These are phyloP conservation scores for Annulohypoxylon maeteangense DNA, from an alignment of 495 filamentous ascomycete species.

Conservation along the genomic window DNA sequence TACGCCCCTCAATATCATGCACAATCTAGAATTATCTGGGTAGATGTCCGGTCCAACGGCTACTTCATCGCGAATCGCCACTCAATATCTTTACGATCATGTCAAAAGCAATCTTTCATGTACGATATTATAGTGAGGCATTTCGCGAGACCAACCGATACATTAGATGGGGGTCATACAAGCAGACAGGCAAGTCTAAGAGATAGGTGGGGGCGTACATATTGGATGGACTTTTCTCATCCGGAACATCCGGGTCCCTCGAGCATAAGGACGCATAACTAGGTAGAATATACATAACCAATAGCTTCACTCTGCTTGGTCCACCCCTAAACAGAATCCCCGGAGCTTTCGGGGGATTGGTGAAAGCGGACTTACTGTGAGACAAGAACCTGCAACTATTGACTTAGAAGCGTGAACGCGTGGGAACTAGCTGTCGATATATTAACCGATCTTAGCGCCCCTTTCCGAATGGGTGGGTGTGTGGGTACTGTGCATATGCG, in stretches of 20 bases:
- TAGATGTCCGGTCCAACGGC: neutral
- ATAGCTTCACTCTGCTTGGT: slow-evolving; percentile 9
- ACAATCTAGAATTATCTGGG: neutral
- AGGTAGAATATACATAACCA: neutral
- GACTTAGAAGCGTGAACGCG: neutral
- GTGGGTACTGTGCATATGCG: neutral
- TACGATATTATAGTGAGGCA: slow-evolving; percentile 16
- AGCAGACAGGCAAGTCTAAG: too few relatives aligned
- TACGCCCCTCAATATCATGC: neutral
- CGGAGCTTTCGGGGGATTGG: neutral
- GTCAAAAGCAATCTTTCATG: neutral
- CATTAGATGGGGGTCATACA: slow-evolving; percentile 8
- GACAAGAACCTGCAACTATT: neutral
- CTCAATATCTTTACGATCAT: neutral
- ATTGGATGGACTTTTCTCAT: neutral
- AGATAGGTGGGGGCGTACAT: neutral
- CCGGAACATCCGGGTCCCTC: slow-evolving; percentile 17
- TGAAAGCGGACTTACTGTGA: neutral
- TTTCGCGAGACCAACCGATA: slow-evolving; percentile 14
- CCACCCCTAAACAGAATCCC: neutral
- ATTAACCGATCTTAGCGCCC: neutral
- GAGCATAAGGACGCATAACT: neutral
- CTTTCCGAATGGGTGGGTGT: neutral
- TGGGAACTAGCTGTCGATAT: neutral
- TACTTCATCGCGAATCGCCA: neutral